Evolutionary conservation across 495 filamentous ascomycete genomes (phyloP).

Genomic region (Hyaloscypha variabilis): DNA sequence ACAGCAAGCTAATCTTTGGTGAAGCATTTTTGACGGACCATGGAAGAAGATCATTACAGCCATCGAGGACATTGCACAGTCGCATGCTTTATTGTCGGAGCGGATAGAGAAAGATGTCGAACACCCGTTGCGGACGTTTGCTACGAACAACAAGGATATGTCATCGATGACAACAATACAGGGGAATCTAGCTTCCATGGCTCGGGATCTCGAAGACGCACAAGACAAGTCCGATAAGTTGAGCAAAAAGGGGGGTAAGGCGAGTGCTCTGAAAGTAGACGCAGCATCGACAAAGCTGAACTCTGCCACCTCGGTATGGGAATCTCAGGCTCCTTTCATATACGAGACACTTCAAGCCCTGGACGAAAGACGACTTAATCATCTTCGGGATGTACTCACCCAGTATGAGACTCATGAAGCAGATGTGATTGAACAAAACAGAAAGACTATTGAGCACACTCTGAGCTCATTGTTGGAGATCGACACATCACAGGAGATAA

Average conservation of each 20-base stretch:
- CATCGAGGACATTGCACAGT: conserved; percentile 76
- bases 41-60: conserved; percentile 90
- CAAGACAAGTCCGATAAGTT: conserved; percentile 90
- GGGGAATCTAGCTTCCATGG: conserved; percentile 76
- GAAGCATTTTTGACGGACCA: conserved; percentile 84
- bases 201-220: conserved; percentile 81
- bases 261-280: conserved; percentile 78
- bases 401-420: conserved; percentile 92
- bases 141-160: conserved; percentile 77
- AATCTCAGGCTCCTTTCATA: conserved; percentile 92
- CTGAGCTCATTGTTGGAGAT: conserved; percentile 86
- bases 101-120: conserved; percentile 93
- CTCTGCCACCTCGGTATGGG: conserved; percentile 82
- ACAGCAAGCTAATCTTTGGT: conserved; percentile 25
- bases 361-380: conserved; percentile 88
- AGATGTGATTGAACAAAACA: conserved; percentile 80
- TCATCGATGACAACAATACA: conserved; percentile 81
- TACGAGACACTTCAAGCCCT: conserved; percentile 92
- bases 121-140: conserved; percentile 74
- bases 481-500: conserved; percentile 86
- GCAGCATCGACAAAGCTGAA: conserved; percentile 74
- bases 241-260: conserved; percentile 75
- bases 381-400: conserved; percentile 89
- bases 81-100: conserved; percentile 80
- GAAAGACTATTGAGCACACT: conserved; percentile 76